These are phyloP conservation scores for Lizonia empirigonia DNA, from an alignment of 2,329 filamentous ascomycete genomes.

Conservation along the genomic window DNA sequence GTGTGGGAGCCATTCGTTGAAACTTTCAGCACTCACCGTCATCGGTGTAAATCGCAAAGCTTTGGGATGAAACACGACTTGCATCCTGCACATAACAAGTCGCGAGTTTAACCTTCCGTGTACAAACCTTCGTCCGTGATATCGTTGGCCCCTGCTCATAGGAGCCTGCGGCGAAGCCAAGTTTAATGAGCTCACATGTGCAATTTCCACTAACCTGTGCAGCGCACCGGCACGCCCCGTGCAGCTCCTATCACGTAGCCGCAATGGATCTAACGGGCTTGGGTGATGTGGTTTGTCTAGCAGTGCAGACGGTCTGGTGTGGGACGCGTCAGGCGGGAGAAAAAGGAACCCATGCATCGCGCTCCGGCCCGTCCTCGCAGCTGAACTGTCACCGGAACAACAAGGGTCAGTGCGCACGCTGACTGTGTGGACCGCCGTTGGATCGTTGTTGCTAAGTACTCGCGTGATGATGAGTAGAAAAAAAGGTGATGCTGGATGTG, in stretches of 20 bases:
- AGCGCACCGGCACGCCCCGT: conserved; percentile 28
- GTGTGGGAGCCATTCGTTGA: conserved; percentile 1
- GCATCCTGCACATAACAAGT: not conserved
- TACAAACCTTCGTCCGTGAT: not conserved
- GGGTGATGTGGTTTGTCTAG: conserved; percentile 13
- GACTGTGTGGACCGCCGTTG: not conserved
- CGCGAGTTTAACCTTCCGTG: not conserved
- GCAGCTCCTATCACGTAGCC: conserved; percentile 23
- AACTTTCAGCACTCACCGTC: conserved; percentile 1
- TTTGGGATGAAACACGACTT: not conserved
- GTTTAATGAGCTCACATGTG: conserved; percentile 6
- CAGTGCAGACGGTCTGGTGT: conserved; percentile 13
- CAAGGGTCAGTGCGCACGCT: conserved; percentile 31
- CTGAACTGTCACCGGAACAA: conserved; percentile 38
- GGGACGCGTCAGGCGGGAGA: conserved; percentile 34
- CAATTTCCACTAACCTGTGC: conserved; percentile 12
- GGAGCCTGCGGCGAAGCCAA: conserved; percentile 5
- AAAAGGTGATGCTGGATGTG: not conserved
- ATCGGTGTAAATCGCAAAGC: conserved; percentile 7
- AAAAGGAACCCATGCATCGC: conserved; percentile 37
- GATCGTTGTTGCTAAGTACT: not conserved
- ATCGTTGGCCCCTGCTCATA: not conserved
- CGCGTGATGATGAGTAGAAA: not conserved
- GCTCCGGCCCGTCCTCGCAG: conserved; percentile 43
- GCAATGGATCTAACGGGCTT: conserved; percentile 26